A percentile compares a stretch with the other conserved stretches of the same genome.
Evolutionary conservation across 257 asterid species (phyloP).

Genomic region (Pogostemon cablin): DNA sequence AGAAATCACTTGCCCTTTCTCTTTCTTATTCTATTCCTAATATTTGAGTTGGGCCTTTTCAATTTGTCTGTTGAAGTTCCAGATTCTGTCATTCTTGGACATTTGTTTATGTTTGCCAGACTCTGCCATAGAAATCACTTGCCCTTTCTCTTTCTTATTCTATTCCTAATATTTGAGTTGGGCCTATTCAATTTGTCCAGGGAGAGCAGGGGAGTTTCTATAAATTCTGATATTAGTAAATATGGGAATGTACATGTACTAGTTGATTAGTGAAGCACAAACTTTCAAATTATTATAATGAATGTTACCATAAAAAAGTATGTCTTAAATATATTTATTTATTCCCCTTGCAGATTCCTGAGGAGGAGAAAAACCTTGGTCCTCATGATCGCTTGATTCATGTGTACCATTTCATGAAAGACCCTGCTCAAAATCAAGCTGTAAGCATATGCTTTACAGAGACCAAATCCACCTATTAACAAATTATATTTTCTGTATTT

Average conservation of each 20-base stretch:
- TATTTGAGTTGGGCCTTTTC: too few relatives aligned
- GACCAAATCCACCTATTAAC: slow-evolving; percentile 3
- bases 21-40: neutral
- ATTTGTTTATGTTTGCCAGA: neutral
- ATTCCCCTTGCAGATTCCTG: slow-evolving; percentile 57
- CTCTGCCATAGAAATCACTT: neutral
- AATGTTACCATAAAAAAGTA: neutral
- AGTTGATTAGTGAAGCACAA: neutral
- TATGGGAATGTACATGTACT: neutral
- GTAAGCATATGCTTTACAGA: slow-evolving; percentile 35
- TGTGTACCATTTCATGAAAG: slow-evolving; percentile 64
- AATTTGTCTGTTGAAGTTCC: too few relatives aligned
- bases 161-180: neutral
- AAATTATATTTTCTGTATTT: neutral
- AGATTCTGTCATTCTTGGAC: neutral
- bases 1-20: neutral
- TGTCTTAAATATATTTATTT: neutral
- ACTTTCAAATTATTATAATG: neutral
- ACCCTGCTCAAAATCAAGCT: slow-evolving; percentile 56
- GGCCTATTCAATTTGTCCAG: too few relatives aligned
- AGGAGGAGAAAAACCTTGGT: slow-evolving; percentile 69
- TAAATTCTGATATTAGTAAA: neutral
- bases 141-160: neutral
- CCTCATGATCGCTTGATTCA: slow-evolving; percentile 62
- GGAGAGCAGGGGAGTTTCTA: neutral